Conservation (phyloP, 2,329 filamentous ascomycete genomes). For the Pestalotiopsis sp. region DNA sequence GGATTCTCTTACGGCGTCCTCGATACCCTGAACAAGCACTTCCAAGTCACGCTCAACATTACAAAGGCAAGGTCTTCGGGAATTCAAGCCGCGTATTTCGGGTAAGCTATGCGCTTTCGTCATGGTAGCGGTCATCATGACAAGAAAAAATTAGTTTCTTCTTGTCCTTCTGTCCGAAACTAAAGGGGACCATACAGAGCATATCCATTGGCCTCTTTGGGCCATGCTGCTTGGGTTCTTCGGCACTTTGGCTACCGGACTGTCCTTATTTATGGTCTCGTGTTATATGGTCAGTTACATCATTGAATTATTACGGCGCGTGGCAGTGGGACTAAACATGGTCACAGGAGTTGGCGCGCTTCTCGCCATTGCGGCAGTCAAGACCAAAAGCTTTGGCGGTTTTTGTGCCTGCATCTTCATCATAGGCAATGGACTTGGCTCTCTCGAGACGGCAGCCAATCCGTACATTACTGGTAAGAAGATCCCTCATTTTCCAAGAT, state of each 20-base stretch:
- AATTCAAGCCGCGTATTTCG: conserved; percentile 1
- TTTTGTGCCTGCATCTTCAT: conserved; percentile 62
- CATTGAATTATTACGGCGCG: no score
- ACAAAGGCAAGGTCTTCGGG: not conserved
- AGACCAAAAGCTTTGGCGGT: conserved; percentile 58
- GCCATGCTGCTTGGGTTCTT: conserved; percentile 6
- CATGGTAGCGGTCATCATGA: not conserved
- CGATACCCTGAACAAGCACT: conserved; percentile 5
- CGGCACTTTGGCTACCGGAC: conserved; percentile 16
- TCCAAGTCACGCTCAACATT: not conserved
- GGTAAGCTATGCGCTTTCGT: not conserved
- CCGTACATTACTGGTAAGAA: conserved; percentile 37
- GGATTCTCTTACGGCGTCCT: conserved; percentile 13
- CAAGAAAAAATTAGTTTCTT: not conserved
- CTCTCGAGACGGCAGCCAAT: conserved; percentile 62
- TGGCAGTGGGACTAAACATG: no score
- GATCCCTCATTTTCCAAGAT: no score
- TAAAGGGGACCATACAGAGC: not conserved
- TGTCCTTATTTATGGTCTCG: conserved; percentile 24
- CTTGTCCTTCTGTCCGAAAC: not conserved
- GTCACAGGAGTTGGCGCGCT: conserved; percentile 60
- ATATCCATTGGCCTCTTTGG: not conserved
- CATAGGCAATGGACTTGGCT: conserved; percentile 41
- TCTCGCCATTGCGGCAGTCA: conserved; percentile 59
- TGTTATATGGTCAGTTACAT: not conserved